These are phyloP conservation scores for Taxawa tesnikishii DNA, from an alignment of 2,329 filamentous ascomycete species.

Conservation along the genomic window DNA sequence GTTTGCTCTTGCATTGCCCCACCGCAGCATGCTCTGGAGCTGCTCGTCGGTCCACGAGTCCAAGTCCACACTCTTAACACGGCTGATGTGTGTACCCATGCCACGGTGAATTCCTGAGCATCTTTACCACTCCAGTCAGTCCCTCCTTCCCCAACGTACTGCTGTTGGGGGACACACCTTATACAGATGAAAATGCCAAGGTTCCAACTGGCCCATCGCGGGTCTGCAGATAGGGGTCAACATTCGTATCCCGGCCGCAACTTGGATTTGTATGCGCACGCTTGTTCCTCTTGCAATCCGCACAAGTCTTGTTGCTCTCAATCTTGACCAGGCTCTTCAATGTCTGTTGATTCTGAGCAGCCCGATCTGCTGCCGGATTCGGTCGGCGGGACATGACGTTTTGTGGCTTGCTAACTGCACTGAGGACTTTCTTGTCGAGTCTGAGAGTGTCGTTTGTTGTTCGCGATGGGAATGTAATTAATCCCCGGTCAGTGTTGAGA, in stretches of 20 bases:
- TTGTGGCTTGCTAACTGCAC: not conserved
- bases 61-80: conserved; percentile 95
- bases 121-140: conserved; percentile 18
- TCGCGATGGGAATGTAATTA: too few relatives aligned
- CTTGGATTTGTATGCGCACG: conserved; percentile 44
- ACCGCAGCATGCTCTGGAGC: conserved; percentile 81
- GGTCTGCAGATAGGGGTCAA: conserved; percentile 48
- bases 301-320: conserved; percentile 90
- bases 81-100: conserved; percentile 97
- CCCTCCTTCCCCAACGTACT: conserved; percentile 5
- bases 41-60: conserved; percentile 99
- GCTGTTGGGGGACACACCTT: conserved; percentile 32
- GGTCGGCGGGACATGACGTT: conserved; percentile 65
- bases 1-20: conserved; percentile 93
- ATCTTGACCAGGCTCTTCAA: conserved; percentile 93
- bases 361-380: conserved; percentile 72
- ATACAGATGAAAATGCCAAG: conserved; percentile 96
- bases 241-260: conserved; percentile 2
- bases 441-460: too few relatives aligned
- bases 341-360: conserved; percentile 84
- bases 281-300: conserved; percentile 98
- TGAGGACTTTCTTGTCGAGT: too few relatives aligned
- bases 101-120: conserved; percentile 97
- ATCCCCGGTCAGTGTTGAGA: too few relatives aligned
- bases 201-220: conserved; percentile 99